Evolutionary conservation across 2,329 filamentous ascomycete genomes (phyloP), one percentile per base, ranked within the genome.

Genomic region (Colletotrichum magnum): DNA sequence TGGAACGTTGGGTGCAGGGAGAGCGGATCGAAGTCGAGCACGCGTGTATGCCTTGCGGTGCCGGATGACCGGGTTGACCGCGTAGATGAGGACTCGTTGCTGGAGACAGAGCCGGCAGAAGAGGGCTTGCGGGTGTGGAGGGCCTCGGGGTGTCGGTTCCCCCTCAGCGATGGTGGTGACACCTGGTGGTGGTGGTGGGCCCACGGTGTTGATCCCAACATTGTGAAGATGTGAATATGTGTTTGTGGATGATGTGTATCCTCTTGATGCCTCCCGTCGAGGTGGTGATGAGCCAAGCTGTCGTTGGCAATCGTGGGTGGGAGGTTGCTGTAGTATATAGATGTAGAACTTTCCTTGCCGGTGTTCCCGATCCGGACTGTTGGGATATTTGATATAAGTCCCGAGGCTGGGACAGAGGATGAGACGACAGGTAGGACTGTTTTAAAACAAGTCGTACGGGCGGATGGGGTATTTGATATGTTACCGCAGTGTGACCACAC

Each of bases 121-220:
- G 69, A 72, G 10, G 71, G 69, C 39, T 72, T 71, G 61, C 71
- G 62, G 47, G 64, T 64, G 66, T 72, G 69, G 24, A 72, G 58
- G 32, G 60, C 53, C 24, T 71, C 63, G 50, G 64, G 64, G 36
- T 48, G 68, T 24, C 68, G 47, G 21, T 47, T 57, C 36, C 36
- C 21, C 63, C 51, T 64, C 24, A 4, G 60, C 26, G 59, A 56
- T 5, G 64, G 26, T 50, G 64, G 54, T 50, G 68, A 43, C 32
- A 24, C 32, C 32, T 36, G 39, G 60, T 57, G 45, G 64, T 32
- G n/a, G 57, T 45, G 28, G 39, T 48, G 54, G 21, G 51, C 58
- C 63, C 61, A 59, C 52, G 60, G 47, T 60, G 54, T 51, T 47
- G 54, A 26, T 57, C 47, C 58, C 32, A 63, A 43, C 65, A 65